Conservation (phyloP, 2,329 filamentous ascomycete genomes). For the Hortaea sp. region DNA sequence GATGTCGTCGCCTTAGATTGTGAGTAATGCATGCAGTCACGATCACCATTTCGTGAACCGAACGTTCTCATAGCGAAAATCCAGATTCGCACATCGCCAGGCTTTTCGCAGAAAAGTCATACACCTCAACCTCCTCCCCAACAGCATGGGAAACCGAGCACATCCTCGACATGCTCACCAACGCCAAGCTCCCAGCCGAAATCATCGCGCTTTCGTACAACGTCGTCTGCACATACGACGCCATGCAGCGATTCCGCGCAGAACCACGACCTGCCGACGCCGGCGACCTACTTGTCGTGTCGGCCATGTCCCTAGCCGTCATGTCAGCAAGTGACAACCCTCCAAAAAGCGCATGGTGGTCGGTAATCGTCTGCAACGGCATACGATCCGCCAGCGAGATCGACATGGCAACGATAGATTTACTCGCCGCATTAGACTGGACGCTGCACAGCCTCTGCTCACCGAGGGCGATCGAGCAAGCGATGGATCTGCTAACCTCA, state of each 20-base stretch:
- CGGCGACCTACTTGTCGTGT: slow-evolving; percentile 8
- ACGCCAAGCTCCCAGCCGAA: slow-evolving; percentile 17
- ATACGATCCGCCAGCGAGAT: slow-evolving; percentile 9
- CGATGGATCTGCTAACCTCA: neutral
- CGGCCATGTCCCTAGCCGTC: slow-evolving; percentile 12
- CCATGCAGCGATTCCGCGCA: neutral
- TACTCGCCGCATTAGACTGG: slow-evolving; percentile 13
- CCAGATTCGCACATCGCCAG: slow-evolving; percentile 11
- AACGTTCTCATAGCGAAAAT: neutral
- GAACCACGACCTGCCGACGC: neutral
- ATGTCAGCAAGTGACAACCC: slow-evolving; percentile 12
- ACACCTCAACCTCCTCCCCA: slow-evolving; percentile 1
- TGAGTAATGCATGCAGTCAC: neutral
- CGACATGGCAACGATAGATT: slow-evolving; percentile 7
- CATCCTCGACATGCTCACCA: slow-evolving; percentile 16
- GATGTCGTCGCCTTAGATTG: slow-evolving; percentile 6
- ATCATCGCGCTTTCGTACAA: slow-evolving; percentile 21
- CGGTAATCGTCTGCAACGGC: slow-evolving; percentile 8
- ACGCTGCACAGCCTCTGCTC: slow-evolving; percentile 8
- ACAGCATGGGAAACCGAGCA: slow-evolving; percentile 5
- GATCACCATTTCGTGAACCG: neutral
- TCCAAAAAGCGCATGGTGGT: slow-evolving; percentile 9
- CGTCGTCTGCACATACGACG: slow-evolving; percentile 11
- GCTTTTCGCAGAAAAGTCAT: slow-evolving; percentile 11
- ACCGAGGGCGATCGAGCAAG: neutral